Base-by-base conservation (phyloP, 2,329 filamentous ascomycete genomes). In the Didymosphaeria variabile region DNA sequence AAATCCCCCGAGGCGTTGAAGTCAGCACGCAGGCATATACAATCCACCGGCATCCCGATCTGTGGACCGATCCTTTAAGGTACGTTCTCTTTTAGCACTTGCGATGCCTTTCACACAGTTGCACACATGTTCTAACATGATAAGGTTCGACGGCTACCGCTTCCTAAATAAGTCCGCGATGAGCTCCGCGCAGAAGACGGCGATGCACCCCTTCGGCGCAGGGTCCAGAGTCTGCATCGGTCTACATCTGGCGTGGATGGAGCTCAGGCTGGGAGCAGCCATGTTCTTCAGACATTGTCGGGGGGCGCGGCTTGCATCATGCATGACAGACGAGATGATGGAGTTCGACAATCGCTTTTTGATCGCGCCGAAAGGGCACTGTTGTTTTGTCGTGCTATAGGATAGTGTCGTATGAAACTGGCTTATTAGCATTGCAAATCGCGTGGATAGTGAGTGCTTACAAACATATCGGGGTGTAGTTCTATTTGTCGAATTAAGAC, bases 171-270 rank as follows among this genome's bases (percentile, higher is more conserved):
- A 57, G 10, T 50, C 47, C 52, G 50, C 60, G 26, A 32, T 52
- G 57, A 55, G 31, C 54, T 67, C 2, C 66, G 68, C 2, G 70
- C 74, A 65, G 70, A 83, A 85, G 55, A 81, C 84, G 2, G 85
- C 86, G 17, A 91, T 89, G 64, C 87, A 88, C 81, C 88, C 89
- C 0, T 92, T 92, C 72, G 87, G 89, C 1, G 89, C 86, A 21
- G 90, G 90, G 0, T 87, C 89, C 0, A 81, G 89, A 21, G 89
- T 90, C 76, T 92, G 90, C 66, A 80, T 92, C 5, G 90, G 90
- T 0, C 86, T 87, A 5, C 88, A 91, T 67, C 86, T 92, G 64
- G 90, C 90, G 0, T 77, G 79, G 29, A 85, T 86, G 74, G 86
- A 88, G 67, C 67, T 88, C 31, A 79, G 85, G 12, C 79, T 86